These are phyloP conservation scores for Bryoglossum gracile DNA, from an alignment of 495 filamentous ascomycete genomes.

Conservation along the genomic window DNA sequence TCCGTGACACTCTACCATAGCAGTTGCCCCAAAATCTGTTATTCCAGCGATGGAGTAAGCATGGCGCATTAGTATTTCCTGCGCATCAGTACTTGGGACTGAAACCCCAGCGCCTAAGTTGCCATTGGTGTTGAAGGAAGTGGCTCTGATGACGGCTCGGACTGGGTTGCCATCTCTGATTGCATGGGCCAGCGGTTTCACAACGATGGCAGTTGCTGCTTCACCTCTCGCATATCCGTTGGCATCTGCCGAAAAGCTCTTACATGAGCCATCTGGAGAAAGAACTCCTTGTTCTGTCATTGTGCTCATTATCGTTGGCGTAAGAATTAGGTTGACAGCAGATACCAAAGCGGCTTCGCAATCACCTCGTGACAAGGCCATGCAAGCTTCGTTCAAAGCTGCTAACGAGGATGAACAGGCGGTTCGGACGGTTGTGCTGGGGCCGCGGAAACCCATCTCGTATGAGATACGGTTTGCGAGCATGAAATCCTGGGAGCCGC, in stretches of 20 bases:
- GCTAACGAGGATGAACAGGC: slow-evolving; percentile 17
- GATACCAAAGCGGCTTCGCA: slow-evolving; percentile 33
- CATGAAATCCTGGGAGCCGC: slow-evolving; percentile 29
- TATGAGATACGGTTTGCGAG: slow-evolving; percentile 30
- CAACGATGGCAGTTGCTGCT: slow-evolving; percentile 46
- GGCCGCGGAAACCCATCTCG: slow-evolving; percentile 29
- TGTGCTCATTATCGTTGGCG: background rate
- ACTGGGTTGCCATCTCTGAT: slow-evolving; percentile 48
- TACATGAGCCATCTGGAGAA: slow-evolving; percentile 40
- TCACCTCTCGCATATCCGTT: slow-evolving; percentile 62
- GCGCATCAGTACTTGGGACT: slow-evolving; percentile 47
- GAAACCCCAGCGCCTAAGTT: slow-evolving; percentile 47
- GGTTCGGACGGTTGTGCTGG: slow-evolving; percentile 19
- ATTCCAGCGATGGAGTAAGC: slow-evolving; percentile 40
- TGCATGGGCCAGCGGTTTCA: slow-evolving; percentile 54
- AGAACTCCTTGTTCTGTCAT: background rate
- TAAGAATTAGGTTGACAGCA: slow-evolving; percentile 21
- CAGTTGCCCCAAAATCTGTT: slow-evolving; percentile 6
- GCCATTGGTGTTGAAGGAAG: slow-evolving; percentile 51
- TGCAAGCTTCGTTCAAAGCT: slow-evolving; percentile 8
- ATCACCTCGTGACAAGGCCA: slow-evolving; percentile 21
- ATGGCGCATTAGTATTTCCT: slow-evolving; percentile 45
- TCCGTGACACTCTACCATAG: slow-evolving; percentile 23
- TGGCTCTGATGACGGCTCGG: slow-evolving; percentile 51
- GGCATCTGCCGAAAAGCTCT: slow-evolving; percentile 54